These are phyloP conservation scores for Daldinia sp. DNA, from an alignment of 2,329 filamentous ascomycete genomes.

Conservation along the genomic window DNA sequence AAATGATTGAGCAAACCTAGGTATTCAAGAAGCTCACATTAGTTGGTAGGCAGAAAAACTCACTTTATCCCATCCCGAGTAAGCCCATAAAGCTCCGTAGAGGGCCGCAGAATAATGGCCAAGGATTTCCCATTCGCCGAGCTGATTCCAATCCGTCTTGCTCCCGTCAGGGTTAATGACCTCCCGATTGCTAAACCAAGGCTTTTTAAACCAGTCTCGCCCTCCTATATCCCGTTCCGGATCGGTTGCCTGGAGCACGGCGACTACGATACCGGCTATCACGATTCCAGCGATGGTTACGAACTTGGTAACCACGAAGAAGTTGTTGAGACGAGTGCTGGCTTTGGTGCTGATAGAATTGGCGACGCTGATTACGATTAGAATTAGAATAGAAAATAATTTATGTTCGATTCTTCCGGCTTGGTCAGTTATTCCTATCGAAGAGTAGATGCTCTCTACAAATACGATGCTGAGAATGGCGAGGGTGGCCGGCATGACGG, in stretches of 20 bases:
- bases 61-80: conserved; percentile 73
- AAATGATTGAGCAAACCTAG: not conserved
- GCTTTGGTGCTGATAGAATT: conserved; percentile 66
- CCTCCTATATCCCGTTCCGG: conserved; percentile 53
- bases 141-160: conserved; percentile 56
- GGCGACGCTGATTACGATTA: conserved; percentile 57
- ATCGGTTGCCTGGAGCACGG: conserved; percentile 51
- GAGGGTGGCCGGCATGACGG: conserved; percentile 70
- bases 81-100: conserved; percentile 70
- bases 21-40: too few species aligned
- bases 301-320: conserved; percentile 65
- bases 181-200: conserved; percentile 64
- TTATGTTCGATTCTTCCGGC: conserved; percentile 57
- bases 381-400: conserved; percentile 58
- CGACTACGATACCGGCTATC: conserved; percentile 57
- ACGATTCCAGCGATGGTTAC: conserved; percentile 58
- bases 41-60: conserved; percentile 41
- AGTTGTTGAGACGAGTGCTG: conserved; percentile 62
- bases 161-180: conserved; percentile 59
- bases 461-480: conserved; percentile 72
- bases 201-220: conserved; percentile 59
- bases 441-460: conserved; percentile 66
- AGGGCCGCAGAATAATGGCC: conserved; percentile 68
- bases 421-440: conserved; percentile 56
- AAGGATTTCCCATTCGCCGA: conserved; percentile 65